A percentile compares a stretch with the other conserved stretches of the same genome.
phyloP scores from a whole-genome alignment of 1,139 yeast species.

The Blastobotrys serpentis region DNA sequence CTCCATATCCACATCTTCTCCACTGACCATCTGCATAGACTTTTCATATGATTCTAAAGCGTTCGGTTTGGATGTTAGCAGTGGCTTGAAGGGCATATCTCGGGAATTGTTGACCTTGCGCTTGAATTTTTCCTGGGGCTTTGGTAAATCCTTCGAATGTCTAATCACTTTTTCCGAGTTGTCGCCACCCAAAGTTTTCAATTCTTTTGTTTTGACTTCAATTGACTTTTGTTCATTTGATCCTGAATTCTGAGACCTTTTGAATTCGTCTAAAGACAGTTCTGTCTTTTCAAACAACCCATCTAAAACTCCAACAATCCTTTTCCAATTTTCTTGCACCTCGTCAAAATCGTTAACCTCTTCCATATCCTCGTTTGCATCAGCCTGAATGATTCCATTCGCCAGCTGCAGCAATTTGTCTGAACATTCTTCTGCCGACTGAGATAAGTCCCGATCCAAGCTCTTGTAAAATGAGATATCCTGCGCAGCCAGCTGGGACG shows the following conservation, averaged over 20 bases:
- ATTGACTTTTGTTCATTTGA: constrained; percentile 47
- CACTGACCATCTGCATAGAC: constrained; percentile 44
- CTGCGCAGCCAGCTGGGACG: constrained; percentile 72
- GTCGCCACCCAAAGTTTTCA: constrained; percentile 9
- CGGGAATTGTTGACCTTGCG: constrained; percentile 67
- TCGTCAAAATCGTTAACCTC: constrained; percentile 44
- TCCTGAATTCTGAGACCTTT: constrained; percentile 17
- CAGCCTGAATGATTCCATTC: constrained; percentile 50
- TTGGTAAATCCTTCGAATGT: constrained; percentile 47
- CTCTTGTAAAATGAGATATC: constrained; percentile 76
- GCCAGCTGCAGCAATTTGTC: constrained; percentile 51
- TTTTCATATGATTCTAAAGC: constrained; percentile 57
- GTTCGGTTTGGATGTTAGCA: constrained; percentile 68
- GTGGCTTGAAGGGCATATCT: constrained; percentile 71
- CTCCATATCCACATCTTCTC: constrained; percentile 32
- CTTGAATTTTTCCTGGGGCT: constrained; percentile 71
- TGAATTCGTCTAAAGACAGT: constrained; percentile 54
- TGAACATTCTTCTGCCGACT: constrained; percentile 47
- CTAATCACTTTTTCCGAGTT: constrained; percentile 24
- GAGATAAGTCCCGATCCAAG: constrained; percentile 54
- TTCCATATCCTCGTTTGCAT: constrained; percentile 38
- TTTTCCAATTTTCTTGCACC: constrained; percentile 57
- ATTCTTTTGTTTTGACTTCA: constrained; percentile 37
- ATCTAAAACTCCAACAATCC: constrained; percentile 63
- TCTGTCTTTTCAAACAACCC: constrained; percentile 72